Evolutionary conservation across 768 basidiomycete genomes (phyloP), one percentile per base, ranked within the genome.

Genomic region (Zangia roseola): DNA sequence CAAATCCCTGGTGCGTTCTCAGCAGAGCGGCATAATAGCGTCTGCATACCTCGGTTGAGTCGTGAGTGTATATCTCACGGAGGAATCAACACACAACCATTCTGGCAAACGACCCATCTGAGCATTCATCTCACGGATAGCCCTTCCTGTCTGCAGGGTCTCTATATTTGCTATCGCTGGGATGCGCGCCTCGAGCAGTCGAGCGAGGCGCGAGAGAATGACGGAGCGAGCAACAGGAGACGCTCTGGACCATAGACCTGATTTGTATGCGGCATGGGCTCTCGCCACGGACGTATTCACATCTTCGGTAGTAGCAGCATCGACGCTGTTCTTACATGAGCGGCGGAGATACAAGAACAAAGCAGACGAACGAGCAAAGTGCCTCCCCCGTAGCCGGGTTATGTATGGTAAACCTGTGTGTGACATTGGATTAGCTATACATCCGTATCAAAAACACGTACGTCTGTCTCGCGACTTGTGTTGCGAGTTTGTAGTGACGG

Each of bases 101-200:
- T 93, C 89, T 6, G 90, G 89, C 30, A 93, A 72, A 33, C 91
- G 75, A 1, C 76, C 71, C 4, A 94, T 74, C 67, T 94, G 91
- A 0, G 82, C 81, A 17, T 74, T 80, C 89, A 94, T 91, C 68
- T 94, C 91, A 12, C 87, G 75, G 39, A 91, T 83, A n/a, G 87
- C 73, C 45, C 89, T 75, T 10, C 90, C 91, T 0, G 90, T 92
- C 65, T 93, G 90, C 40, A 83, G 49, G 2, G 82, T 80, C 67
- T 93, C 91, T 17, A 86, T 69, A 33, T 69, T 64, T 2, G 88
- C 86, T 12, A 91, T 62, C 21, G 82, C 75, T 0, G 79, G 73
- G 16, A 86, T 67, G 54, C 70, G 75, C 16, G 72, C 71, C 55
- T 85, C 83, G 9, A 92, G 72, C 6, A 74, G 61, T 9, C 80